These are phyloP conservation scores for Penicillium sp. DNA, from an alignment of 2,329 filamentous ascomycete genomes.

Conservation along the genomic window DNA sequence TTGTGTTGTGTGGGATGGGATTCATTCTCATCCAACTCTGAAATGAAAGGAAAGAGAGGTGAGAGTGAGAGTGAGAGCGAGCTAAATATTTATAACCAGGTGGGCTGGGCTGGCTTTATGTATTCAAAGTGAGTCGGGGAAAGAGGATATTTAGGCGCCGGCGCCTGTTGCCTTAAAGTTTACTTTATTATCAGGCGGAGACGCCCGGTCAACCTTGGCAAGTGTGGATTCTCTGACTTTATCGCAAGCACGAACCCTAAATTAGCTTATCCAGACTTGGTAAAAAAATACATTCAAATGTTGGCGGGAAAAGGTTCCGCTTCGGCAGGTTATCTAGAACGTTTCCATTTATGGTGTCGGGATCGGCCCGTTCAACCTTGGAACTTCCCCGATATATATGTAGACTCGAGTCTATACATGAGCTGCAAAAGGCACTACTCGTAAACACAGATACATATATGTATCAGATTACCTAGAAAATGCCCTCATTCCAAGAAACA, in stretches of 20 bases:
- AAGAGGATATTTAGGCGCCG: background rate
- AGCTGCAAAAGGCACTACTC: background rate
- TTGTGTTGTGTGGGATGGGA: conserved; percentile 6
- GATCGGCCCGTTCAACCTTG: background rate
- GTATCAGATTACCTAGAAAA: background rate
- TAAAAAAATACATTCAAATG: background rate
- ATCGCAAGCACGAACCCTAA: background rate
- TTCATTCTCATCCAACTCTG: background rate
- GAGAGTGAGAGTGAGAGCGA: background rate
- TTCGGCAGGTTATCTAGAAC: background rate
- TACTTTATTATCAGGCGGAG: background rate
- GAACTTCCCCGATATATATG: background rate
- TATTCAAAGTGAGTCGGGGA: background rate
- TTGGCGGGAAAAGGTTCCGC: background rate
- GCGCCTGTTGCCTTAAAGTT: background rate
- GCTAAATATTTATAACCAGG: background rate
- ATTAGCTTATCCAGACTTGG: background rate
- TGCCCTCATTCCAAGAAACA: background rate
- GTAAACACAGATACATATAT: too few relatives aligned
- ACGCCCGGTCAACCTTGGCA: background rate
- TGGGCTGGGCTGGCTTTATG: background rate
- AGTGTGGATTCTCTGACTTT: background rate
- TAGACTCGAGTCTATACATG: background rate
- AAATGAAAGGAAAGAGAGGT: background rate
- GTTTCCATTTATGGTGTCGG: background rate